These are phyloP conservation scores for Aspergillus neoniger DNA, from an alignment of 2,329 filamentous ascomycete genomes.

Conservation along the genomic window DNA sequence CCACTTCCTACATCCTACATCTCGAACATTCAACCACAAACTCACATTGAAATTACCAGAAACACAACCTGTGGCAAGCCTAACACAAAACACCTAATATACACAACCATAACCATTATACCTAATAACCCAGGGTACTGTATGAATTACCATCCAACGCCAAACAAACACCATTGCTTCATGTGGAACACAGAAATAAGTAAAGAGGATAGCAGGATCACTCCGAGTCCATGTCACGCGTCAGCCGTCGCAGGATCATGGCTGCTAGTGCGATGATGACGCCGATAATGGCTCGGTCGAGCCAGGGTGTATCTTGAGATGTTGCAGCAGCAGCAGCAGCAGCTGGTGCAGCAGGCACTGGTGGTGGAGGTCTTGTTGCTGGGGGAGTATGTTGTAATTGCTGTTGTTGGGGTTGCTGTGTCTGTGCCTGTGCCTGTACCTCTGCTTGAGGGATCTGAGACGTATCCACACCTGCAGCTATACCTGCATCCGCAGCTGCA, in stretches of 20 bases:
- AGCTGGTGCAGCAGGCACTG: slow-evolving; percentile 43
- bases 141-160: too few species aligned
- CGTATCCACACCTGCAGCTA: not conserved
- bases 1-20: too few species aligned
- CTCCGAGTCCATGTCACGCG: slow-evolving; percentile 1
- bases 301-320: slow-evolving; percentile 64
- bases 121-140: too few species aligned
- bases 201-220: not conserved
- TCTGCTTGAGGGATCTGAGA: not conserved
- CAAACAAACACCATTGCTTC: too few species aligned
- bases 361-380: not conserved
- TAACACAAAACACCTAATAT: too few species aligned
- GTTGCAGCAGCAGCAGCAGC: slow-evolving; percentile 17
- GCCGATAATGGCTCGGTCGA: slow-evolving; percentile 77
- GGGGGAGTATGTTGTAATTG: slow-evolving; percentile 5
- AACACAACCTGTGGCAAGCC: too few species aligned
- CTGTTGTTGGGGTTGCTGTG: slow-evolving; percentile 2
- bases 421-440: not conserved
- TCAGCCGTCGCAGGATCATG: slow-evolving; percentile 61
- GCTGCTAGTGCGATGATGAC: slow-evolving; percentile 69
- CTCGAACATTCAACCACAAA: too few species aligned
- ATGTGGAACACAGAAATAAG: too few species aligned
- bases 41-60: too few species aligned
- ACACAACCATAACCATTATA: too few species aligned
- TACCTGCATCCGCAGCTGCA: not conserved